Percentiles rank a stretch among this genome's conserved stretches.
Evolutionary conservation across 345 rosid genomes (phyloP).

Genomic region (Hypericum perforatum): DNA sequence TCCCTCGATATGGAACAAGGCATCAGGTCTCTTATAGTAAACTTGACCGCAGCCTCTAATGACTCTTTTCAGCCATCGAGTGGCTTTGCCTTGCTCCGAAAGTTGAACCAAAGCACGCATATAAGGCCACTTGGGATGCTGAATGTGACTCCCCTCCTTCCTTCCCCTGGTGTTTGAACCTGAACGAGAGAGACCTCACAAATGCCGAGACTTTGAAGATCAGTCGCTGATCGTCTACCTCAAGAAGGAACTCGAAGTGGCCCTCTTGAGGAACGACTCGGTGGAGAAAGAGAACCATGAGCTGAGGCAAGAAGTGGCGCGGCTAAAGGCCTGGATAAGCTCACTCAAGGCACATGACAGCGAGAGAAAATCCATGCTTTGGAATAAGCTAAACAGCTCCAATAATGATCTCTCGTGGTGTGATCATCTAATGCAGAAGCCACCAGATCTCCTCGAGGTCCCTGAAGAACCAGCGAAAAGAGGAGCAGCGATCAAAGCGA

Average conservation of each 20-base stretch:
- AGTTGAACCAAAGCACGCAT: too few species aligned
- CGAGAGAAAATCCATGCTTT: conserved; percentile 72
- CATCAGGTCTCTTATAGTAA: too few species aligned
- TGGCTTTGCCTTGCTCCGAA: too few species aligned
- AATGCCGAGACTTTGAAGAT: conserved; percentile 41
- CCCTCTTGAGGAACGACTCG: conserved; percentile 35
- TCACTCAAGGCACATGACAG: conserved; percentile 77
- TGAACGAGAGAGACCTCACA: conserved; percentile 11
- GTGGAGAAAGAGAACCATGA: conserved; percentile 75
- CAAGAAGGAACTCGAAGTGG: conserved; percentile 59
- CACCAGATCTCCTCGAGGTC: conserved; percentile 27
- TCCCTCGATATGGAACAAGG: too few species aligned
- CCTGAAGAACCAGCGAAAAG: conserved; percentile 21
- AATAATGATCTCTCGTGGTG: conserved; percentile 24
- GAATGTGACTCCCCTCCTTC: too few species aligned
- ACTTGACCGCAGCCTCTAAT: too few species aligned
- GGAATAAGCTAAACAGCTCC: conserved; percentile 81
- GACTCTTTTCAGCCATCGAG: too few species aligned
- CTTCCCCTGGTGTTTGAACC: too few species aligned
- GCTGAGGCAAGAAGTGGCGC: conserved; percentile 52
- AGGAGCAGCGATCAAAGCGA: conserved; percentile 19
- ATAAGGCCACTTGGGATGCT: too few species aligned
- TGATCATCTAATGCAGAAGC: conserved; percentile 34
- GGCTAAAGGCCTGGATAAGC: conserved; percentile 55
- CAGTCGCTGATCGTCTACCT: conserved; percentile 36